Base-by-base conservation (phyloP, 2,329 filamentous ascomycete genomes). In the Sclerotinia borealis region DNA sequence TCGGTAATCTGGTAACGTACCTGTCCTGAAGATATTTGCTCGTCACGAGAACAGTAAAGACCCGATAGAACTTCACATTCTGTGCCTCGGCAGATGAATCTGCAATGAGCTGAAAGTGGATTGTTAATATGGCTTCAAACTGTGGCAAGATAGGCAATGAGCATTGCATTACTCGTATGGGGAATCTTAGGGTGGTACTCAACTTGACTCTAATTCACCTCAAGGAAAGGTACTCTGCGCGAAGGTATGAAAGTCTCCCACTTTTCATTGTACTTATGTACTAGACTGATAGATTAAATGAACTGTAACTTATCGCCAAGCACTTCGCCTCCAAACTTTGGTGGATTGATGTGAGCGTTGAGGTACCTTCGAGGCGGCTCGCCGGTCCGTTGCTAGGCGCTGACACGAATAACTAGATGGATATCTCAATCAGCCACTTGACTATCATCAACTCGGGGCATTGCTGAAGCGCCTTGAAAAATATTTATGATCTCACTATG, bases 301-400 rank as follows among this genome's bases (percentile, higher is more conserved):
- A 36, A 25, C 27, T 25, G 52, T 15, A 19, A 55, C 37, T 55
- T 31, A 4, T 17, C 13, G 54, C 54, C 54, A 56, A 56, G 54
- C 19, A 43, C 45, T 31, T 56, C 19, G 54, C 39, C 19, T 45
- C 54, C 39, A 43, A 56, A 45, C 27, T 45, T 56, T 56, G 27
- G 27, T 56, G 15, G 13, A 45, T 56, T 34, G 39, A 43, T 25
- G 11, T 56, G 17, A 43, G 9, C 31, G 29, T 17, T 22, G 39
- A 31, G 37, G 39, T 56, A 43, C 27, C 4, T 45, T 8, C 27
- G 37, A 45, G n/a, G 54, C 54, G 54, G 54, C 13, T 58, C 19
- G 39, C 39, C 54, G 54, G 54, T 36, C 54, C 54, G 54, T 31
- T 56, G 39, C 3, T 10, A 56, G 54, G 27, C 54, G 39, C 54